These are phyloP conservation scores for Penicillium silybi DNA, from an alignment of 495 filamentous ascomycete species.

Conservation along the genomic window DNA sequence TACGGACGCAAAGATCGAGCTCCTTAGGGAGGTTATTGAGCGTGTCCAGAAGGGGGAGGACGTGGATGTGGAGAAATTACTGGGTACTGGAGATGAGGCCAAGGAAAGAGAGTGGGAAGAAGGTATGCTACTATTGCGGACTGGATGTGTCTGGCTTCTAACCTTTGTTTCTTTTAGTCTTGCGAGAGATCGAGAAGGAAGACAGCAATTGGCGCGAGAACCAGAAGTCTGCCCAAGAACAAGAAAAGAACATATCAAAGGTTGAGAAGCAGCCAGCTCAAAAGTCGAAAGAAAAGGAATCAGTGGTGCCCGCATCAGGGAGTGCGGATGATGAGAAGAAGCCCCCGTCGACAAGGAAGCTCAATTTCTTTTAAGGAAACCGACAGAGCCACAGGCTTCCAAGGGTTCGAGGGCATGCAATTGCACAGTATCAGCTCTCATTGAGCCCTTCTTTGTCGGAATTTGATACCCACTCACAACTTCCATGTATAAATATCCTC, in stretches of 20 bases:
- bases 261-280: conserved; percentile 6
- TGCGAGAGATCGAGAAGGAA: conserved; percentile 78
- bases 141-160: conserved; percentile 1
- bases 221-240: conserved; percentile 7
- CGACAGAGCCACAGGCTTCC: background rate
- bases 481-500: background rate
- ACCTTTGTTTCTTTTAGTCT: conserved; percentile 44
- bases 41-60: conserved; percentile 79
- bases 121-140: conserved; percentile 42
- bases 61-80: conserved; percentile 78
- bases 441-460: background rate
- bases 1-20: conserved; percentile 71
- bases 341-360: conserved; percentile 21
- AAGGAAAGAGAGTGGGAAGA: conserved; percentile 88
- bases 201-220: conserved; percentile 58
- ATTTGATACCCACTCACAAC: background rate
- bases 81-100: conserved; percentile 74
- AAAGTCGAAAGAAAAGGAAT: conserved; percentile 13
- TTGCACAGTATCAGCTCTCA: background rate
- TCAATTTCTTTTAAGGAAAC: conserved; percentile 31
- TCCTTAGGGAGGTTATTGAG: conserved; percentile 79
- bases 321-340: conserved; percentile 13
- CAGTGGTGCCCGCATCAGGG: conserved; percentile 10
- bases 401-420: background rate
- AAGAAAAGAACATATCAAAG: conserved; percentile 1